Conservation (phyloP, 2,329 filamentous ascomycete genomes). For the Fusarium sp. region DNA sequence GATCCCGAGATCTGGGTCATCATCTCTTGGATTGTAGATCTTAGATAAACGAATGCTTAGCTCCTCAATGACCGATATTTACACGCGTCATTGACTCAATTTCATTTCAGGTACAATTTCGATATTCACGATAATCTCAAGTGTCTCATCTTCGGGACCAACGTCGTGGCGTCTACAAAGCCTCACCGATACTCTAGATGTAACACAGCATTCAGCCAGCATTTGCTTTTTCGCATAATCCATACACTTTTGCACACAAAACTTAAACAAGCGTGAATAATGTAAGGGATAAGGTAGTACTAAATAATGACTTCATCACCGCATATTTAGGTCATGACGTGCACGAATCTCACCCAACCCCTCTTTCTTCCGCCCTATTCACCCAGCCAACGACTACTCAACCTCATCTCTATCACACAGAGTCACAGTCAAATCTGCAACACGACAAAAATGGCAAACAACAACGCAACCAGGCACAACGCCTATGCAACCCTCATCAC, state of each 20-base stretch:
- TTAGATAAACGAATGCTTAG: background rate
- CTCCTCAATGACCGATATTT: accelerated
- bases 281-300: slow-evolving; percentile 2
- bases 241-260: accelerated
- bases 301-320: slow-evolving; percentile 1
- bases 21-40: background rate
- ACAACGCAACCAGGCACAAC: slow-evolving; percentile 8
- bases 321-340: slow-evolving; percentile 22
- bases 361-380: background rate
- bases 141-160: background rate
- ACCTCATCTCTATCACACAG: background rate
- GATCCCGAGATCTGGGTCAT: slow-evolving; percentile 2
- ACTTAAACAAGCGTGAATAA: background rate
- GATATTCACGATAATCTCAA: background rate
- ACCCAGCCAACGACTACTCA: background rate
- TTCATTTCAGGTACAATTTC: background rate
- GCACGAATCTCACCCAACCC: slow-evolving; percentile 10
- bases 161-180: background rate
- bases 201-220: background rate
- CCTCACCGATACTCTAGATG: background rate
- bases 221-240: background rate
- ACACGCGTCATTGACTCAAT: slow-evolving; percentile 1
- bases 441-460: slow-evolving; percentile 5
- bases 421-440: slow-evolving; percentile 1
- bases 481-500: slow-evolving; percentile 43